Base-by-base conservation (phyloP, 179 eudicot species). In the Actinidia chinensis region DNA sequence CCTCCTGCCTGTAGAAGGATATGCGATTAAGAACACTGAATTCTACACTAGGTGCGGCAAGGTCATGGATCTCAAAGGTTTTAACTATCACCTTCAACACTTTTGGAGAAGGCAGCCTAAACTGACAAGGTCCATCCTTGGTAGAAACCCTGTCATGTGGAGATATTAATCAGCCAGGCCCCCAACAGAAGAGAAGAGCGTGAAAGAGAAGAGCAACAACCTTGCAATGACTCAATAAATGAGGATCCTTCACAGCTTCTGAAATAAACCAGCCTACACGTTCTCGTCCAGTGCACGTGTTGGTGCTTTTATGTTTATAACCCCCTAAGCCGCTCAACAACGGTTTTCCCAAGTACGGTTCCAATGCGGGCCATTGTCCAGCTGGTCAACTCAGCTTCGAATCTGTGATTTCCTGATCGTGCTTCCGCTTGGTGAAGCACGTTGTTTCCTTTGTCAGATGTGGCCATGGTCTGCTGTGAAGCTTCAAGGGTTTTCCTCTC, bases 21-120 rank as follows among this genome's bases (percentile, higher is more conserved):
- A 93, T 77, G 91, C 97, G 68, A 91, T 93, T 70, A 92, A 93
- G 79, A 93, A 93, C 98, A 93, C 78, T 93, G 98, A 93, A 93
- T 84, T 90, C 98, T 80, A 90, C 97, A 67, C 80, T 93, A n/a
- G n/a, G 76, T 86, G 89, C 59, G 91, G 97, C 5, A 90, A 86
- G 82, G 78, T 40, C 81, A 22, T 71, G 28, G 78, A 51, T 43
- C 40, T 59, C 6, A n/a, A 33, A 44, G 71, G 40, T 75, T 72
- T 52, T 55, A 58, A 56, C 42, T 58, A 43, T 84, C 80, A 54
- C 67, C 83, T 79, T 60, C 68, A 85, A 72, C 77, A 56, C 74
- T 22, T 66, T 81, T 36, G 87, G 81, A 36, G 84, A 90, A 63
- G 75, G 79, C 50, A 82, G 84, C 84, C 76, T 68, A 51, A 85